Evolutionary conservation across 1,139 yeast genomes (phyloP).

Genomic region (Pichia sp.): DNA sequence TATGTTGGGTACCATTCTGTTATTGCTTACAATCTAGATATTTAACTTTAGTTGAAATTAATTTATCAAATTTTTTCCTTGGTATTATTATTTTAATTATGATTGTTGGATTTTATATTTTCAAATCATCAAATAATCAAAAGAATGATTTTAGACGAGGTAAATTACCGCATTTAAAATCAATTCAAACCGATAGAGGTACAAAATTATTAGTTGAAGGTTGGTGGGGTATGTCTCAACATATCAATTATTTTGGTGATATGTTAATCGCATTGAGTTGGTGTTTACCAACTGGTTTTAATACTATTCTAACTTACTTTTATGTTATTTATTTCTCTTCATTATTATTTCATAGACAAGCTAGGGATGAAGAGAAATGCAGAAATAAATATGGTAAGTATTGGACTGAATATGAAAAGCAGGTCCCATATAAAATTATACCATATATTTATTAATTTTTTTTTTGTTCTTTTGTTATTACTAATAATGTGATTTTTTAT

Average conservation of each 20-base stretch:
- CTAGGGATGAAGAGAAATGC: constrained; percentile 89
- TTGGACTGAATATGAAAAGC: constrained; percentile 74
- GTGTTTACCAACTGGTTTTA: constrained; percentile 86
- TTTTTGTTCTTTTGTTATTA: background rate
- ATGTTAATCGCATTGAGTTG: constrained; percentile 89
- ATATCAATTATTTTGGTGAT: constrained; percentile 91
- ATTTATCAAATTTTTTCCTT: constrained; percentile 42
- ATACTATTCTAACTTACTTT: constrained; percentile 79
- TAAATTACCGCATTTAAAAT: constrained; percentile 56
- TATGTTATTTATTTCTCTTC: constrained; percentile 78
- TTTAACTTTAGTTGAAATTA: constrained; percentile 57
- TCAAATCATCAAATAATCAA: constrained; percentile 77
- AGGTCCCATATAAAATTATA: constrained; percentile 83
- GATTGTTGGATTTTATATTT: constrained; percentile 66
- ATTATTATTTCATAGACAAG: constrained; percentile 79
- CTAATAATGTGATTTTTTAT: too few relatives aligned
- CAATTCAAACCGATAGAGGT: constrained; percentile 68
- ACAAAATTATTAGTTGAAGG: constrained; percentile 80
- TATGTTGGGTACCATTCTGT: constrained; percentile 90
- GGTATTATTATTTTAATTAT: constrained; percentile 40
- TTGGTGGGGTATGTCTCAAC: constrained; percentile 95
- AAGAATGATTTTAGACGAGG: constrained; percentile 82
- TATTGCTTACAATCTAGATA: constrained; percentile 83
- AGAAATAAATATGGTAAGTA: constrained; percentile 73
- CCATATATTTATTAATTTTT: constrained; percentile 69